A percentile compares a stretch with the other conserved stretches of the same genome.
These are phyloP conservation scores for Coix lacrymajobi DNA, from an alignment of 176 grass and related monocot species.

Conservation along the genomic window DNA sequence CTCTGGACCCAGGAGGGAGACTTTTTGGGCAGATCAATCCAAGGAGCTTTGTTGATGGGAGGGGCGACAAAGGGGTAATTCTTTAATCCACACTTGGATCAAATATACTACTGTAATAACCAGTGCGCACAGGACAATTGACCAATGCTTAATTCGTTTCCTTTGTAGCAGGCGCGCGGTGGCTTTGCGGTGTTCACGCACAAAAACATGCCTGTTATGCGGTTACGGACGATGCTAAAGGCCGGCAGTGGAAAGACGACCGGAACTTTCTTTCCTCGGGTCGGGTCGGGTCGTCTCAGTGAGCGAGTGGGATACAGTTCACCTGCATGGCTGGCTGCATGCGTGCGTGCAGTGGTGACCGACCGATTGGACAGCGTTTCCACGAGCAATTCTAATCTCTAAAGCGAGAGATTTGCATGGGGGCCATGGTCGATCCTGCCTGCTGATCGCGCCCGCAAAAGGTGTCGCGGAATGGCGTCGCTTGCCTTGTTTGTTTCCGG, in stretches of 20 bases:
- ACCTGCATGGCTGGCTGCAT: no score
- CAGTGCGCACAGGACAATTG: neutral
- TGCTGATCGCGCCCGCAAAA: neutral
- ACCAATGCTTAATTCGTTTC: neutral
- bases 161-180: neutral
- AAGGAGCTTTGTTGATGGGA: constrained; percentile 39
- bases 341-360: neutral
- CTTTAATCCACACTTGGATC: constrained; percentile 34
- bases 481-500: neutral
- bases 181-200: constrained; percentile 1
- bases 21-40: constrained; percentile 46
- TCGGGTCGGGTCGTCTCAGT: no score
- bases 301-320: constrained; percentile 21
- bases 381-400: neutral
- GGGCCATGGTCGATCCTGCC: neutral
- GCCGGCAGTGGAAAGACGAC: neutral
- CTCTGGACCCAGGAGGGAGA: constrained; percentile 27
- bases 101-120: neutral
- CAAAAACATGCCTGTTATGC: constrained; percentile 15
- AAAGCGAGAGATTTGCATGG: constrained; percentile 24
- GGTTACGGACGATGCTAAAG: neutral
- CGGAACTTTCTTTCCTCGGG: neutral
- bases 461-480: neutral
- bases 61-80: constrained; percentile 43
- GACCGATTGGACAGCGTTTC: neutral